These are phyloP conservation scores for Stentor coeruleus DNA, from an alignment of 73 alveolate species.

Conservation along the genomic window DNA sequence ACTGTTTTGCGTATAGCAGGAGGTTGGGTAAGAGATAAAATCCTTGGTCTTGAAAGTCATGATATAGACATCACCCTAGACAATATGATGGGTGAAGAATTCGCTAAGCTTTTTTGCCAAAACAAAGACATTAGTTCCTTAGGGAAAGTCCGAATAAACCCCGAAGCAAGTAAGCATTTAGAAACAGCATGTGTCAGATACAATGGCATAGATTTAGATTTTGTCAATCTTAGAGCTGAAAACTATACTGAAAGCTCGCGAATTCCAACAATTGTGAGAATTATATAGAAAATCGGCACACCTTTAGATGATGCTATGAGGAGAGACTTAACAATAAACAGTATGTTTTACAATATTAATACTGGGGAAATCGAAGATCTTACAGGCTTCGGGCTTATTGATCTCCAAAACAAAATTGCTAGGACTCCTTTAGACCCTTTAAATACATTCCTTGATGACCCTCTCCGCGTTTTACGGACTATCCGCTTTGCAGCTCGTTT, in stretches of 20 bases:
- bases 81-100: conserved; percentile 92
- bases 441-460: conserved; percentile 94
- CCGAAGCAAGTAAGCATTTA: conserved; percentile 93
- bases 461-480: conserved; percentile 95
- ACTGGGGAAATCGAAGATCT: conserved; percentile 87
- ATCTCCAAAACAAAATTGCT: conserved; percentile 84
- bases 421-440: conserved; percentile 95
- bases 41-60: conserved; percentile 80
- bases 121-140: conserved; percentile 49
- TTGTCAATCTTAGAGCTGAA: conserved; percentile 93
- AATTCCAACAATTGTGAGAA: conserved; percentile 70
- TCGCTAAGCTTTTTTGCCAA: conserved; percentile 77
- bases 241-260: conserved; percentile 86
- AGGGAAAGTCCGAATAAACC: conserved; percentile 85
- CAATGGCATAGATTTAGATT: conserved; percentile 75
- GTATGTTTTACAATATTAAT: conserved; percentile 91
- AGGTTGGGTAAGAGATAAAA: conserved; percentile 99
- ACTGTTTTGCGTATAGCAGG: conserved; percentile 99
- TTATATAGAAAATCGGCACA: conserved; percentile 71
- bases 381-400: conserved; percentile 84
- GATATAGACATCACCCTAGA: conserved; percentile 98
- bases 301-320: conserved; percentile 96
- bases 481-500: conserved; percentile 96
- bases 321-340: conserved; percentile 96
- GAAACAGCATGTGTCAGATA: conserved; percentile 95